Conservation (phyloP, 352 stramenopile species). For the Pythium volutum region DNA sequence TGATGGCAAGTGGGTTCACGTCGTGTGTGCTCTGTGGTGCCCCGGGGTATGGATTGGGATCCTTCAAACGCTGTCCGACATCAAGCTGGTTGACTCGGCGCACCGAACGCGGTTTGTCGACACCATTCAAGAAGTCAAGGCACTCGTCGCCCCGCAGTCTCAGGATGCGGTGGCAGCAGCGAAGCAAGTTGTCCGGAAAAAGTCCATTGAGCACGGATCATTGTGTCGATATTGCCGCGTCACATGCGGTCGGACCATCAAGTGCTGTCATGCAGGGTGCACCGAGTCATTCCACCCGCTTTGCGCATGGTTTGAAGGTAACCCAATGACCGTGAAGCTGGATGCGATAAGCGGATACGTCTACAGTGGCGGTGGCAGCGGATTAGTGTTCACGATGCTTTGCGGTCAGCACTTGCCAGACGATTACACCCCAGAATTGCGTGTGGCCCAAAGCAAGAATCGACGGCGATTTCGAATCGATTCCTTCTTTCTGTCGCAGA, state of each 20-base stretch:
- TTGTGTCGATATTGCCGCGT: conserved; percentile 75
- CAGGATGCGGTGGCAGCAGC: conserved; percentile 1
- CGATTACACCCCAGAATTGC: conserved; percentile 42
- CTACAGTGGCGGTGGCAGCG: conserved; percentile 70
- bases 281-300: conserved; percentile 75
- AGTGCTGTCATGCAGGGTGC: conserved; percentile 56
- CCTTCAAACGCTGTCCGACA: conserved; percentile 69
- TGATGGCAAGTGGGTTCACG: conserved; percentile 87
- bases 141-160: conserved; percentile 26
- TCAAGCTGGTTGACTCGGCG: conserved; percentile 53
- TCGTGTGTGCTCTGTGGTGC: conserved; percentile 88
- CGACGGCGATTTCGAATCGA: conserved; percentile 70
- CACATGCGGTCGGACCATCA: conserved; percentile 68
- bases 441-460: conserved; percentile 41
- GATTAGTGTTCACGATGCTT: conserved; percentile 64
- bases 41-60: conserved; percentile 86
- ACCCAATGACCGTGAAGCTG: conserved; percentile 64
- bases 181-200: not conserved
- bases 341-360: conserved; percentile 42
- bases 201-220: conserved; percentile 27
- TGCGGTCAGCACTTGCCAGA: conserved; percentile 57
- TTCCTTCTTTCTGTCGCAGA: conserved; percentile 63
- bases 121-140: conserved; percentile 49
- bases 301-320: conserved; percentile 83
- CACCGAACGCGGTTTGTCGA: conserved; percentile 54